Conservation (phyloP, 805 yeast genomes). For the Candida insectalens region DNA sequence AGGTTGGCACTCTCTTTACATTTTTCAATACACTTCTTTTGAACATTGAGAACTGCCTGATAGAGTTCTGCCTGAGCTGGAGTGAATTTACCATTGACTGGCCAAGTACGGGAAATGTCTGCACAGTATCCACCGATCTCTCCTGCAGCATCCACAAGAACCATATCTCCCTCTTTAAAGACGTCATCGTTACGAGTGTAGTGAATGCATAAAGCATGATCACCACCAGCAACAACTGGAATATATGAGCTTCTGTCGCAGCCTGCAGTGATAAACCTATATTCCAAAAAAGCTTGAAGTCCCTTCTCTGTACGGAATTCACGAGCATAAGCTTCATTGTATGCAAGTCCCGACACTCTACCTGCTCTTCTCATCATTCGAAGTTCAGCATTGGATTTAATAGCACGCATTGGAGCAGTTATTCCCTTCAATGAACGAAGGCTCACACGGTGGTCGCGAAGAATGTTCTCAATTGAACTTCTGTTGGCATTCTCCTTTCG, state of each 20-base stretch:
- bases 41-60: conserved; percentile 78
- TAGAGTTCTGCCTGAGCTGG: conserved; percentile 79
- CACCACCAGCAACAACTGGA: conserved; percentile 95
- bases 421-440: conserved; percentile 33
- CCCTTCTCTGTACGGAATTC: conserved; percentile 66
- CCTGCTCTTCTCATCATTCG: conserved; percentile 76
- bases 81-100: conserved; percentile 65
- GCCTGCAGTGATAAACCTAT: conserved; percentile 76
- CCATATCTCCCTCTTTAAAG: conserved; percentile 61
- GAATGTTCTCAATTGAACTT: conserved; percentile 15
- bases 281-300: conserved; percentile 71
- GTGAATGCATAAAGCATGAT: conserved; percentile 84
- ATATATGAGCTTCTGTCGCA: conserved; percentile 85
- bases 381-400: conserved; percentile 73
- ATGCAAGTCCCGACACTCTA: conserved; percentile 72
- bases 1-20: conserved; percentile 46
- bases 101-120: conserved; percentile 97
- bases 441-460: conserved; percentile 8
- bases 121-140: conserved; percentile 89
- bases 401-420: conserved; percentile 43
- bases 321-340: conserved; percentile 69
- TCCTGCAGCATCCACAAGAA: conserved; percentile 93
- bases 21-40: conserved; percentile 63
- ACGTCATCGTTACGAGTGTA: conserved; percentile 88
- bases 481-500: conserved; percentile 6